Percentiles rank a stretch among this genome's conserved stretches.
Evolutionary conservation across 257 asterid species (phyloP).

Genomic region (Galeopsis tetrahit): DNA sequence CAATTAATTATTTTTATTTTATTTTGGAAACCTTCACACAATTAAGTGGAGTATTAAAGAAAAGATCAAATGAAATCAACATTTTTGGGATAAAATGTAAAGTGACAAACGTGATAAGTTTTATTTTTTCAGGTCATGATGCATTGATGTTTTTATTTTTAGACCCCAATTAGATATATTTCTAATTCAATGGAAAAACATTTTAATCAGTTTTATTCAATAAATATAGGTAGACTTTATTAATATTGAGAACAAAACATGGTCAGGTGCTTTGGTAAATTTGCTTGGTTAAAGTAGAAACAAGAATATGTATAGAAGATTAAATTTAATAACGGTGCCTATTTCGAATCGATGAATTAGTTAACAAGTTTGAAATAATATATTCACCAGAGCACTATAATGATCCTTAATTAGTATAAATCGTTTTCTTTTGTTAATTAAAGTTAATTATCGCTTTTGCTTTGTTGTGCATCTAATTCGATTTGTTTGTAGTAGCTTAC

Average conservation of each 20-base stretch:
- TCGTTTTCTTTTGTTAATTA: conserved; percentile 20
- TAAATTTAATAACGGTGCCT: not conserved
- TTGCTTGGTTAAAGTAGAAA: conserved; percentile 27
- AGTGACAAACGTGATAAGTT: too few species aligned
- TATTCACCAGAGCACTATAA: not conserved
- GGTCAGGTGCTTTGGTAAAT: conserved; percentile 30
- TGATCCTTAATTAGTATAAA: not conserved
- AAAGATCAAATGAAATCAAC: too few species aligned
- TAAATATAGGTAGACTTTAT: not conserved
- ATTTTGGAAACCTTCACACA: too few species aligned
- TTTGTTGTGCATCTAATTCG: conserved; percentile 35
- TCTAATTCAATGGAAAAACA: not conserved
- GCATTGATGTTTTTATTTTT: too few species aligned
- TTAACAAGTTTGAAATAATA: not conserved
- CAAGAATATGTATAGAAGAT: conserved; percentile 23
- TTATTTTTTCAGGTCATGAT: too few species aligned
- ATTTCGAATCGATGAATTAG: conserved; percentile 5
- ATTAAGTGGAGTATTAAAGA: too few species aligned
- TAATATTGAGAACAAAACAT: not conserved
- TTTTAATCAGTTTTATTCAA: not conserved
- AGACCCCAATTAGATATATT: not conserved
- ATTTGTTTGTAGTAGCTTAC: conserved; percentile 29
- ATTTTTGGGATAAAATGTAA: too few species aligned
- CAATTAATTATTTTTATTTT: too few species aligned
- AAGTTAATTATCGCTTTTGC: conserved; percentile 24